Evolutionary conservation across 2,329 filamentous ascomycete genomes (phyloP), one percentile per base, ranked within the genome.

Genomic region (Penicillium sp.): DNA sequence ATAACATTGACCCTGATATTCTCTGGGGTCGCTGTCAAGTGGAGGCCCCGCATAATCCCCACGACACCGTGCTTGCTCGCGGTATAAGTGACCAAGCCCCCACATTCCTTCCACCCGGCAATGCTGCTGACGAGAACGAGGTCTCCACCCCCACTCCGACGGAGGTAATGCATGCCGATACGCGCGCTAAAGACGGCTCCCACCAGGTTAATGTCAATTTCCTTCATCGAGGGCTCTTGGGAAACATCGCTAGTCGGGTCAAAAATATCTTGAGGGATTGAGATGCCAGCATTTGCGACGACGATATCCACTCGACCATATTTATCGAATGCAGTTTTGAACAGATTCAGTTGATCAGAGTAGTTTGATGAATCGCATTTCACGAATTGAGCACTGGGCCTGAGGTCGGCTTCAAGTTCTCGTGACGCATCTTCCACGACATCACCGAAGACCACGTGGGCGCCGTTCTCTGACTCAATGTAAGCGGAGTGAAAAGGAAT

Each of bases 41-140:
- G 66, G 22, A 72, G 50, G 28, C 65, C 59, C 28, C 70, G 61
- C 66, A 71, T 64, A 13, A 71, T 50, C 7, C 70, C 70, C 53
- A 72, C 51, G 15, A 72, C 66, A 1, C 70, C 70, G 44, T 71
- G 67, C 58, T 72, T 72, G 53, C 68, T 69, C 6, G 68, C 68
- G 4, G 64, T 68, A 56, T 70, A 69, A 12, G 64, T 59, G 22
- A 56, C 61, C 35, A 68, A 50, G 4, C 67, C 67, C 13, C 61
- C 60, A 42, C 62, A 59, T 54, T 70, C 64, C 42, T 70, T 70
- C 50, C 67, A 68, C 7, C 68, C 65, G 17, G 68, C 65, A 53
- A 68, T 70, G 40, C 68, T 70, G 42, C 66, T 67, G 6, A 67
- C 65, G 2, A 70, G 60, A 6, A 68, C 61, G 22, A 68, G 26